These are phyloP conservation scores for Steccherinum ochraceum DNA, from an alignment of 768 basidiomycete species.

Conservation along the genomic window DNA sequence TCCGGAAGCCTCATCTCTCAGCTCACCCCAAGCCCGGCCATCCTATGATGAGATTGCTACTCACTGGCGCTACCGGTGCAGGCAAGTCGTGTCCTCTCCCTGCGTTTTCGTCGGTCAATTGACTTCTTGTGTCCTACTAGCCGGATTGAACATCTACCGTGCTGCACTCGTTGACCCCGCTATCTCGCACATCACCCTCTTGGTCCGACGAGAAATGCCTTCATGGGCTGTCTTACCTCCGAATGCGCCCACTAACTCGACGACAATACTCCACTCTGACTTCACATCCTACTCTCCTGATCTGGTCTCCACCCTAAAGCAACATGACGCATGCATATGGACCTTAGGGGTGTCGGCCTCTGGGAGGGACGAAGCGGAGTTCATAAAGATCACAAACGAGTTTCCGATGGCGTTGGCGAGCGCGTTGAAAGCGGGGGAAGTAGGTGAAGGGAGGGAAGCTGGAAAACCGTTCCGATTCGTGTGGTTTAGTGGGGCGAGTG, in stretches of 20 bases:
- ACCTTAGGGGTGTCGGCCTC: conserved; percentile 25
- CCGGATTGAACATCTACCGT: conserved; percentile 29
- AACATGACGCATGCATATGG: conserved; percentile 33
- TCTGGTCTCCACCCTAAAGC: conserved; percentile 22
- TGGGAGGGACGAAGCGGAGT: conserved; percentile 26
- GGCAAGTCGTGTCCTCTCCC: conserved; percentile 13
- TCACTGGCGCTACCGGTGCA: conserved; percentile 30
- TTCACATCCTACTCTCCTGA: conserved; percentile 26
- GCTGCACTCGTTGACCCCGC: conserved; percentile 24
- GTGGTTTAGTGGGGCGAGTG: conserved; percentile 31
- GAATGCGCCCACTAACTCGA: conserved; percentile 23
- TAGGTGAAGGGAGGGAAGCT: conserved; percentile 13
- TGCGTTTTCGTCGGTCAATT: background rate
- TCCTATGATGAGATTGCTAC: conserved; percentile 25
- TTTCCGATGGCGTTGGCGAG: conserved; percentile 26
- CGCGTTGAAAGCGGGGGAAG: conserved; percentile 24
- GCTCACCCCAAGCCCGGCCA: too few species aligned
- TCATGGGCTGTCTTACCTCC: conserved; percentile 24
- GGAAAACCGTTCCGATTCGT: conserved; percentile 30
- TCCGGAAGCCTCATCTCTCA: too few species aligned
- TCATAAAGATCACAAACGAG: conserved; percentile 29
- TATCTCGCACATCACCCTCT: conserved; percentile 26
- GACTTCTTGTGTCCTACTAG: conserved; percentile 9
- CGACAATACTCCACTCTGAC: conserved; percentile 26
- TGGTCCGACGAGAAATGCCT: conserved; percentile 27